Conservation (phyloP, 2,329 filamentous ascomycete species). For the Rasamsonia emersonii region DNA sequence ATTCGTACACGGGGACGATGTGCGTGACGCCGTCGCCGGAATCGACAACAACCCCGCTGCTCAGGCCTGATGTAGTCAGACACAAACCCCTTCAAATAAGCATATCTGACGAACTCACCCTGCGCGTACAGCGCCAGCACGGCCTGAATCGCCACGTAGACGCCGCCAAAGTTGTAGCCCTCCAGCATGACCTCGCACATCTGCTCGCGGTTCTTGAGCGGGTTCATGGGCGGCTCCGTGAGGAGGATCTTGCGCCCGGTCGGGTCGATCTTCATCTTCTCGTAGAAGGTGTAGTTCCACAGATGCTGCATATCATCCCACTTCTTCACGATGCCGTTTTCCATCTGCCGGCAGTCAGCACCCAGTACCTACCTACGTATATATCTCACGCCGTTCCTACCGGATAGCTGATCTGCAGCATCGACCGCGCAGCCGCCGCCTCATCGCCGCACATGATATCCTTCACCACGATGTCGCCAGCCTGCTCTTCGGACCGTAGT, state of each 20-base stretch:
- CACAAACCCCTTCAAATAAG: conserved; percentile 19
- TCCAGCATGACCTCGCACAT: conserved; percentile 99
- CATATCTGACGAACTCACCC: conserved; percentile 47
- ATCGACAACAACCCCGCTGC: conserved; percentile 94
- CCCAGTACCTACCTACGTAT: too few relatives aligned
- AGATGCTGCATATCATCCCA: conserved; percentile 99
- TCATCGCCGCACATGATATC: conserved; percentile 99
- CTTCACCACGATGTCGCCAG: conserved; percentile 69
- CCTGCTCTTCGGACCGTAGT: conserved; percentile 85
- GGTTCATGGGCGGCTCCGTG: conserved; percentile 93
- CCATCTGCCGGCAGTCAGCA: conserved; percentile 56
- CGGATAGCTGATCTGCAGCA: conserved; percentile 97
- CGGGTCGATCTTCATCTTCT: conserved; percentile 91
- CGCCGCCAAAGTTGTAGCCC: conserved; percentile 87
- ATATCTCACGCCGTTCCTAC: conserved; percentile 40
- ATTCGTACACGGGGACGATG: conserved; percentile 97
- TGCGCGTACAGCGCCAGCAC: conserved; percentile 94
- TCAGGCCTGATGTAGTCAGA: conserved; percentile 61
- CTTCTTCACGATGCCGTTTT: conserved; percentile 98
- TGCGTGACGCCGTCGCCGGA: conserved; percentile 97
- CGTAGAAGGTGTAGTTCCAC: conserved; percentile 97
- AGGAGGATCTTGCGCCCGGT: conserved; percentile 92
- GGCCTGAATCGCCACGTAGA: conserved; percentile 96
- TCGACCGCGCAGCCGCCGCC: conserved; percentile 86
- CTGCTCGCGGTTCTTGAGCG: conserved; percentile 88